Evolutionary conservation across 345 rosid species (phyloP).

Genomic region (Brassica rapa): DNA sequence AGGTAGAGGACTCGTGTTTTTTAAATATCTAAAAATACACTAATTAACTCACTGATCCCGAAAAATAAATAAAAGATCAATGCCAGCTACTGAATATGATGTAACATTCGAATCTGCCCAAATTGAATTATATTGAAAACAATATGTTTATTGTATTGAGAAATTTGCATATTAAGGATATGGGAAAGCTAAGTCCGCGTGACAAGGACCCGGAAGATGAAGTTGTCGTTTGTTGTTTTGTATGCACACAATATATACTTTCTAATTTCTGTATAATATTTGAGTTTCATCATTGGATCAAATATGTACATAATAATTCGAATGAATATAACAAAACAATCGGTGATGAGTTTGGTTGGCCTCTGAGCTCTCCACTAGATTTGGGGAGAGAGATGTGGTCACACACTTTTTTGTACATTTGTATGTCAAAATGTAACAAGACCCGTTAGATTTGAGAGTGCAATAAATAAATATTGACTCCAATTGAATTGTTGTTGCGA

Average conservation of each 20-base stretch:
- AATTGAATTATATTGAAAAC: neutral
- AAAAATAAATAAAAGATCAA: neutral
- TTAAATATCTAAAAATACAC: constrained; percentile 6
- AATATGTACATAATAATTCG: constrained; percentile 14
- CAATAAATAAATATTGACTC: neutral
- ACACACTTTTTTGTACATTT: neutral
- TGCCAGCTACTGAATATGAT: constrained; percentile 29
- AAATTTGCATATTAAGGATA: neutral
- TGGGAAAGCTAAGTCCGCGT: constrained; percentile 32
- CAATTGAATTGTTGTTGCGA: constrained; percentile 9
- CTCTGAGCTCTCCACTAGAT: constrained; percentile 20
- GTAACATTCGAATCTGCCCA: constrained; percentile 9
- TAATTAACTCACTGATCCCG: constrained; percentile 7
- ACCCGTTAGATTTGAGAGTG: constrained; percentile 5
- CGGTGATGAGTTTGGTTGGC: constrained; percentile 14
- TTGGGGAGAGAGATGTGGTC: constrained; percentile 17
- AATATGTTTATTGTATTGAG: neutral
- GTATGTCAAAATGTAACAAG: constrained; percentile 19
- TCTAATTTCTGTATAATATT: neutral
- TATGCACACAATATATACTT: constrained; percentile 14
- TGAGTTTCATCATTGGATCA: neutral
- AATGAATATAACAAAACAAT: neutral
- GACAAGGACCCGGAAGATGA: constrained; percentile 22
- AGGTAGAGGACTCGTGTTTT: constrained; percentile 20
- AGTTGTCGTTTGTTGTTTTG: constrained; percentile 27